Evolutionary conservation across 2,329 filamentous ascomycete genomes (phyloP), one percentile per base, ranked within the genome.

Genomic region (Penicillium sp.): DNA sequence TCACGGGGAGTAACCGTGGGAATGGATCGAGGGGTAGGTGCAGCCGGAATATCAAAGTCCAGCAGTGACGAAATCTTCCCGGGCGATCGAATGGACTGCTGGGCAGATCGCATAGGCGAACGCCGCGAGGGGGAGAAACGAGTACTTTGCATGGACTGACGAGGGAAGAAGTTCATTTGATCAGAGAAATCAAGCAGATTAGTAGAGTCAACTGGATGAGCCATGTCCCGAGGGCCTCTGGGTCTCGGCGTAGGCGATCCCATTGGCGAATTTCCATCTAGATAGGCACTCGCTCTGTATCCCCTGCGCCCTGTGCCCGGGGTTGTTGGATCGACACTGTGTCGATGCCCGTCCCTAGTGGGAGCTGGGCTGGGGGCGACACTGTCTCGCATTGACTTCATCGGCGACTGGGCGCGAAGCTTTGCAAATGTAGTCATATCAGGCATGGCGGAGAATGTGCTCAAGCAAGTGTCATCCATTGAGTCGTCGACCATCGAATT

Each of bases 41-140:
- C 87, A 0, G 93, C 91, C n/a, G 93, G 92, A 10, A 97, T 89
- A 68, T 97, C 94, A 71, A 96, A 94, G 75, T 96, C 91, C 47
- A 96, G 84, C 43, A 94, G 83, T 68, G 89, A 90, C 35, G 86
- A 81, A 65, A 53, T 57, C 29, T 90, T 86, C 45, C 73, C 75
- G 4, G 75, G 75, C 4, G 74, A 73, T 19, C 73, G 68, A 49
- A 71, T 69, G 7, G 70, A 68, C 33, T 75, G 71, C 5, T 69
- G 66, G 33, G 74, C 71, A 53, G 69, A 67, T 58, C 78, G 78
- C 53, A 73, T 67, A 1, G 80, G 79, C n/a, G 80, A 81, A 45
- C 74, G 73, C 50, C 73, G 74, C 13, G 74, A 73, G 31, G 73
- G 75, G 23, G 72, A 76, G 55, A 69, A 76, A 39, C 70, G 72